These are phyloP conservation scores for Mycena sp. DNA, from an alignment of 1,284 basidiomycete genomes.

Conservation along the genomic window DNA sequence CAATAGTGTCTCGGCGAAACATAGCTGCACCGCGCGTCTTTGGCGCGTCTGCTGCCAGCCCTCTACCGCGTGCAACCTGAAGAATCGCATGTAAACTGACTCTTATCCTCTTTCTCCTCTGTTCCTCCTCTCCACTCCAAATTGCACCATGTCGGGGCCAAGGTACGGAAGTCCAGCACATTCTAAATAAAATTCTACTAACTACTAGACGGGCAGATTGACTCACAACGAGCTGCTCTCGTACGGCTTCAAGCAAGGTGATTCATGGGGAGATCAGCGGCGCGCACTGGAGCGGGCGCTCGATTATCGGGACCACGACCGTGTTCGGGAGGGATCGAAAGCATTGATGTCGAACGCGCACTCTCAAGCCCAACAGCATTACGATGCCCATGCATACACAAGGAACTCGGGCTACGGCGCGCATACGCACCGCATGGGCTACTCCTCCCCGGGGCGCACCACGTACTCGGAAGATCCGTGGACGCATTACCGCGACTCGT, in stretches of 20 bases:
- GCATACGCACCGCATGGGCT: background rate
- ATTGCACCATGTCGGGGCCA: too few species aligned
- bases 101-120: background rate
- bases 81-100: background rate
- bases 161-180: too few species aligned
- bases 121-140: too few species aligned
- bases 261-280: slow-evolving; percentile 34
- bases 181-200: background rate
- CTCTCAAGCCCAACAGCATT: background rate
- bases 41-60: background rate
- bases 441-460: background rate
- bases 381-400: background rate
- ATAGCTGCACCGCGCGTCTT: too few species aligned
- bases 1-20: too few species aligned
- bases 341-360: slow-evolving; percentile 8
- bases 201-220: background rate
- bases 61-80: slow-evolving; percentile 10
- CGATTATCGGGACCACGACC: slow-evolving; percentile 13
- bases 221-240: slow-evolving; percentile 34
- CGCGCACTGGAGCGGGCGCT: slow-evolving; percentile 33
- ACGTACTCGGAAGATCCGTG: slow-evolving; percentile 9
- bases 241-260: slow-evolving; percentile 34
- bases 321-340: too few species aligned
- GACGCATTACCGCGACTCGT: slow-evolving; percentile 10
- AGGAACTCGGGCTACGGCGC: slow-evolving; percentile 8